Percentiles rank a stretch among this genome's conserved stretches.
Evolutionary conservation across 2,329 filamentous ascomycete genomes (phyloP).

Genomic region (Apiospora arundinis): DNA sequence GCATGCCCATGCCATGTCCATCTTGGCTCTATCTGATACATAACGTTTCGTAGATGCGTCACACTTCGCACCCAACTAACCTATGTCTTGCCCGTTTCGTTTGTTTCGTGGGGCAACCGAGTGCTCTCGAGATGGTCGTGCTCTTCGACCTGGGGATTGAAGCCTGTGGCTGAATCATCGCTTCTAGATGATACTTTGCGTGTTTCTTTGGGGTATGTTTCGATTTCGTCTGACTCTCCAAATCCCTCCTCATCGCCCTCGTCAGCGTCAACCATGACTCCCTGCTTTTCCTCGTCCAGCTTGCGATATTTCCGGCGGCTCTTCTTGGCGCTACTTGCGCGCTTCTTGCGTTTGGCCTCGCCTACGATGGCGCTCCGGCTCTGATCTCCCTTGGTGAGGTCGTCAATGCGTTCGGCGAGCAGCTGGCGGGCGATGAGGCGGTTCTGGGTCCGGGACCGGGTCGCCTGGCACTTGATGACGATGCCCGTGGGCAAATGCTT

Average conservation of each 20-base stretch:
- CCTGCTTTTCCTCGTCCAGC: slow-evolving; percentile 57
- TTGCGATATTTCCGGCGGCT: slow-evolving; percentile 77
- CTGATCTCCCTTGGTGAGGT: slow-evolving; percentile 72
- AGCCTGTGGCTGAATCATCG: background rate
- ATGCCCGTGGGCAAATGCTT: slow-evolving; percentile 90
- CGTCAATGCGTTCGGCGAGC: slow-evolving; percentile 77
- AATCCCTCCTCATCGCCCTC: slow-evolving; percentile 31
- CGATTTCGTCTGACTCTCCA: slow-evolving; percentile 24
- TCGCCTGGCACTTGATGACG: slow-evolving; percentile 93
- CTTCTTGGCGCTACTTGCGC: slow-evolving; percentile 83
- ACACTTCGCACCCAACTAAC: background rate
- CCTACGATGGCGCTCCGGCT: slow-evolving; percentile 71
- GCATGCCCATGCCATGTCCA: background rate
- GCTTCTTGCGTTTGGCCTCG: slow-evolving; percentile 68
- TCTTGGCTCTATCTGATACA: background rate
- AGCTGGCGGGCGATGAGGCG: slow-evolving; percentile 81
- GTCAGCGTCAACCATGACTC: slow-evolving; percentile 22
- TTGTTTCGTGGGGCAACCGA: background rate
- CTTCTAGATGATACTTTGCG: background rate
- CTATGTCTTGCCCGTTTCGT: background rate
- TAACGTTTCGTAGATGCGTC: background rate
- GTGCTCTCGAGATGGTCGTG: slow-evolving; percentile 12
- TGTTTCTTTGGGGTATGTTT: background rate
- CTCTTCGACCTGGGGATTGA: slow-evolving; percentile 19
- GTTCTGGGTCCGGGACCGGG: slow-evolving; percentile 85